Evolutionary conservation across 441 rosid genomes (phyloP).

Genomic region (Arabidopsis hybrid): DNA sequence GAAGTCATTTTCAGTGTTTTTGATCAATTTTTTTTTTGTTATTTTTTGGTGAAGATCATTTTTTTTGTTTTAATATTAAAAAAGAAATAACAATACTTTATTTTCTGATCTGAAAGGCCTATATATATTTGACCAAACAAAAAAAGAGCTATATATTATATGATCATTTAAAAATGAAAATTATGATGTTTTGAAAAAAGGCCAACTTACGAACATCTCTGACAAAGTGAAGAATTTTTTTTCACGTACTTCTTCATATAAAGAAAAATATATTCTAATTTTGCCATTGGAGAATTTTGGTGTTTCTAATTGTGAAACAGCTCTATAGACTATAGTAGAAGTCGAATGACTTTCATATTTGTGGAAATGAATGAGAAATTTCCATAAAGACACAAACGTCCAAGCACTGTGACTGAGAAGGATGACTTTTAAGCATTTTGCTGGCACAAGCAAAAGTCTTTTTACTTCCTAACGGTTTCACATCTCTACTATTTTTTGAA

Average conservation of each 20-base stretch:
- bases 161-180: background rate
- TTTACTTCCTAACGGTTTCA: background rate
- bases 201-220: constrained; percentile 8
- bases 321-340: background rate
- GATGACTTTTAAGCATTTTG: constrained; percentile 26
- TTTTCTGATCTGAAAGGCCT: background rate
- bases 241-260: background rate
- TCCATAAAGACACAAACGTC: constrained; percentile 12
- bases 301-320: constrained; percentile 22
- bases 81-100: background rate
- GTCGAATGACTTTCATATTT: background rate
- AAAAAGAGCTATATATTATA: too few relatives aligned
- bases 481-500: background rate
- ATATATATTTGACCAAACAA: too few relatives aligned
- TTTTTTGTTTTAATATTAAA: too few relatives aligned
- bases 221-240: background rate
- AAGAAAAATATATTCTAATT: background rate
- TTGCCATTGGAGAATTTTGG: background rate
- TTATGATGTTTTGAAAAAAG: background rate
- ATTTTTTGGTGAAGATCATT: too few relatives aligned
- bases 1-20: background rate
- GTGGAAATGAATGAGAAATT: constrained; percentile 16
- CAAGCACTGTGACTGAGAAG: constrained; percentile 14
- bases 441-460: constrained; percentile 20
- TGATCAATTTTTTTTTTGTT: background rate